Evolutionary conservation across 2,329 filamentous ascomycete genomes (phyloP).

Genomic region (Penicillium expansum): DNA sequence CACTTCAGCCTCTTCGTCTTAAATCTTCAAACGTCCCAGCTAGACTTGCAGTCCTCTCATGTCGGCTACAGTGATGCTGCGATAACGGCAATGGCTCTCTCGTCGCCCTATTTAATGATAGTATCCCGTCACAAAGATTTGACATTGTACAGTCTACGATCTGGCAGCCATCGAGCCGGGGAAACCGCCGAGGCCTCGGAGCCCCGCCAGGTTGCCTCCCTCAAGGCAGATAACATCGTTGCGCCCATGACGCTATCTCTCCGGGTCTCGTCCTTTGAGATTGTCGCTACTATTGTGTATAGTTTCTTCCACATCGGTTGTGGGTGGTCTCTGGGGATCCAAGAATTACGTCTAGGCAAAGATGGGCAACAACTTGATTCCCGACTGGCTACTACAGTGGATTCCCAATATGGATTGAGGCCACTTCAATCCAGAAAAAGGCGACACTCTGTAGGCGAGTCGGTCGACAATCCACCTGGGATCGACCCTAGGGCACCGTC

Average conservation of each 20-base stretch:
- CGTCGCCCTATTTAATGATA: conserved; percentile 72
- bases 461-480: conserved; percentile 14
- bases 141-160: conserved; percentile 68
- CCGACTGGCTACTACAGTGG: conserved; percentile 40
- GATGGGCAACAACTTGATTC: conserved; percentile 44
- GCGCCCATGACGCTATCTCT: conserved; percentile 80
- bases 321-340: conserved; percentile 88
- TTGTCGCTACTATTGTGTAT: conserved; percentile 84
- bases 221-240: conserved; percentile 76
- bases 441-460: conserved; percentile 22
- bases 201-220: conserved; percentile 65
- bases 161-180: conserved; percentile 2
- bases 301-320: conserved; percentile 71
- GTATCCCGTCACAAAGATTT: conserved; percentile 72
- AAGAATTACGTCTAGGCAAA: conserved; percentile 71
- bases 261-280: conserved; percentile 60
- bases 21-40: conserved; percentile 42
- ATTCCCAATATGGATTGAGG: conserved; percentile 37
- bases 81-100: conserved; percentile 68
- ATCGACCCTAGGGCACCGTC: conserved; percentile 23
- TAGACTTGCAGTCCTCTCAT: conserved; percentile 58
- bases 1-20: conserved; percentile 69
- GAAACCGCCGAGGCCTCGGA: conserved; percentile 19
- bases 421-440: conserved; percentile 14
- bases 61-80: conserved; percentile 61